Evolutionary conservation across 257 asterid species (phyloP).

Genomic region (Scutellaria barbata): DNA sequence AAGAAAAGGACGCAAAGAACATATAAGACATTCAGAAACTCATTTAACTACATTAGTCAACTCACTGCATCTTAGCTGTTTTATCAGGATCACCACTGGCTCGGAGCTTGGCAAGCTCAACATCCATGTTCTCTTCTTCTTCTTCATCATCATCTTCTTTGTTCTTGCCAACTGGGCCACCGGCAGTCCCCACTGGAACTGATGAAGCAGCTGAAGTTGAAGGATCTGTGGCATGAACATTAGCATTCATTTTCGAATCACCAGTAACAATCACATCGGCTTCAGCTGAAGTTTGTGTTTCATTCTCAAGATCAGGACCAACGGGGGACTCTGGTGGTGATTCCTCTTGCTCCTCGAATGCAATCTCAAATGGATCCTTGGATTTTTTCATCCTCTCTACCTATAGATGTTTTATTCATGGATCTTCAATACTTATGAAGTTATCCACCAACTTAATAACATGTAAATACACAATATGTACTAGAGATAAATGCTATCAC

Average conservation of each 20-base stretch:
- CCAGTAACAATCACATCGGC: constrained; percentile 39
- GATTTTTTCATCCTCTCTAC: constrained; percentile 71
- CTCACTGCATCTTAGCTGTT: constrained; percentile 93
- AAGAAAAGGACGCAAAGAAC: background rate
- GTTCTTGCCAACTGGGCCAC: constrained; percentile 57
- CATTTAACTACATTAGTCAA: constrained; percentile 24
- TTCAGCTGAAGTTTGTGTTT: constrained; percentile 56
- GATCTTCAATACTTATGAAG: background rate
- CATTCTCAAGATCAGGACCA: constrained; percentile 62
- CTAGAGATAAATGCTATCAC: background rate
- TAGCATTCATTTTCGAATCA: constrained; percentile 46
- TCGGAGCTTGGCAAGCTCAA: constrained; percentile 73
- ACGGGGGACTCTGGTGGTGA: constrained; percentile 90
- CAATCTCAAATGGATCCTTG: constrained; percentile 91
- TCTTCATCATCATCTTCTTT: constrained; percentile 96
- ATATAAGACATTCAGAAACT: background rate
- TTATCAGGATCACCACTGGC: constrained; percentile 79
- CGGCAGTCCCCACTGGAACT: constrained; percentile 44
- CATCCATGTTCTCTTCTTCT: constrained; percentile 91
- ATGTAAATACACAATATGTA: background rate
- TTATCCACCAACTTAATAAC: constrained; percentile 4
- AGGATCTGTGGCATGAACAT: constrained; percentile 45
- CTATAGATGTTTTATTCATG: constrained; percentile 23
- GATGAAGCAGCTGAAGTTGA: constrained; percentile 47
- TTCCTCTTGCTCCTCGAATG: constrained; percentile 87